phyloP scores from a whole-genome alignment of 768 basidiomycete genomes.

The Mycena epipterygia region DNA sequence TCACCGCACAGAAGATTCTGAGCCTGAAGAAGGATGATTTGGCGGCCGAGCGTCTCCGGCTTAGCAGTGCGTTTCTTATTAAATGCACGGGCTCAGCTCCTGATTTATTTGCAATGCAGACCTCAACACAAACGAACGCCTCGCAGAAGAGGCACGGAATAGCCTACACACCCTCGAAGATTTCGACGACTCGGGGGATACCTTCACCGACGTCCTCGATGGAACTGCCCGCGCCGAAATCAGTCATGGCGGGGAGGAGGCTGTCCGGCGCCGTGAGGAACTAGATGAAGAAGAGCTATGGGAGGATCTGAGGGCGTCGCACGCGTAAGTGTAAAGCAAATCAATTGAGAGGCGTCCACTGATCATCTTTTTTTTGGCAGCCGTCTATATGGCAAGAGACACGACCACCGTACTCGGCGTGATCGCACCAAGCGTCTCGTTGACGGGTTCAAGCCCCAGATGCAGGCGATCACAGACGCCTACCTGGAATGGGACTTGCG shows the following conservation, averaged over 20 bases:
- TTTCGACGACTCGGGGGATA: background rate
- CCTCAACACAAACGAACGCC: background rate
- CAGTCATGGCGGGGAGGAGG: slow-evolving; percentile 16
- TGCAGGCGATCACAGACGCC: background rate
- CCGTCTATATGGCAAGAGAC: background rate
- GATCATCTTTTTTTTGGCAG: background rate
- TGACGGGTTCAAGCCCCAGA: background rate
- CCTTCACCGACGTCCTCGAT: background rate
- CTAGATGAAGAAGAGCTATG: background rate
- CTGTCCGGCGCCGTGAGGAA: background rate
- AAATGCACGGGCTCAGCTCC: background rate
- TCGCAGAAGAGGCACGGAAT: background rate
- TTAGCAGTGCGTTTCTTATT: background rate
- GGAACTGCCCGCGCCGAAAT: slow-evolving; percentile 5
- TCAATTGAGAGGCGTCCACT: background rate
- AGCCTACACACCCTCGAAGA: background rate
- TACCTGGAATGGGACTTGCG: slow-evolving; percentile 1
- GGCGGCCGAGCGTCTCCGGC: background rate
- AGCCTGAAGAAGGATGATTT: background rate
- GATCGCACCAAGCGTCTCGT: background rate
- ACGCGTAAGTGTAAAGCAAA: background rate
- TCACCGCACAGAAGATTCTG: background rate
- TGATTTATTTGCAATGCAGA: background rate
- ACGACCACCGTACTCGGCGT: slow-evolving; percentile 3
- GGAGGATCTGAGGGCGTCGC: background rate